phyloP scores from a whole-genome alignment of 768 basidiomycete genomes.

The Trametes cingulata region DNA sequence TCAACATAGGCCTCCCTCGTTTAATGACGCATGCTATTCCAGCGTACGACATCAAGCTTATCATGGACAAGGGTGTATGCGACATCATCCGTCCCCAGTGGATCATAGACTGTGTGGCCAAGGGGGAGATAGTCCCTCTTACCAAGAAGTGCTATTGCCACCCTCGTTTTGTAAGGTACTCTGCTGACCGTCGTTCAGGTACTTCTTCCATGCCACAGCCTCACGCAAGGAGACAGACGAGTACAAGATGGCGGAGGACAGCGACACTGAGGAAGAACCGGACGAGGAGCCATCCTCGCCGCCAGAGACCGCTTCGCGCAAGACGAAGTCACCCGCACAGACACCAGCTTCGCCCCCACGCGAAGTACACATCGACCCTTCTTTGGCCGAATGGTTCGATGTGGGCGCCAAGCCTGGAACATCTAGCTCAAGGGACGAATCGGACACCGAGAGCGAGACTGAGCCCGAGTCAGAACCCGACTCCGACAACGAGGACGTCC shows the following conservation, averaged over 20 bases:
- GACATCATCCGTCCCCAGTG: constrained; percentile 82
- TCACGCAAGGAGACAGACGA: constrained; percentile 50
- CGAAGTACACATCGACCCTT: constrained; percentile 41
- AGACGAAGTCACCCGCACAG: constrained; percentile 3
- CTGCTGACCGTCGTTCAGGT: constrained; percentile 42
- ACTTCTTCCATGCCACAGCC: constrained; percentile 75
- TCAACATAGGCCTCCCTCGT: too few relatives aligned
- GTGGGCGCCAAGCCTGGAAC: constrained; percentile 34
- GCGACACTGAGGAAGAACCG: constrained; percentile 27
- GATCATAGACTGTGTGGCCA: constrained; percentile 76
- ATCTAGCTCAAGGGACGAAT: constrained; percentile 25
- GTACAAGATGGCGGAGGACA: constrained; percentile 45
- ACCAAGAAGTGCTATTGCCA: constrained; percentile 55
- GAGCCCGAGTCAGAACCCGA: constrained; percentile 64
- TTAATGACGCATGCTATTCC: neutral
- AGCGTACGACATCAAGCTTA: constrained; percentile 72
- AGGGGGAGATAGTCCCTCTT: constrained; percentile 57
- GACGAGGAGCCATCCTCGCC: constrained; percentile 9
- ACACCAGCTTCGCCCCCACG: constrained; percentile 23
- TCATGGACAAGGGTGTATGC: constrained; percentile 67
- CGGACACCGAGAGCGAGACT: constrained; percentile 55
- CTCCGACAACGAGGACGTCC: constrained; percentile 65
- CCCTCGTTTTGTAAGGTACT: neutral
- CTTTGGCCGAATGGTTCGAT: constrained; percentile 62
- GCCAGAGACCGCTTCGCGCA: neutral